Conservation (phyloP, 306 rosid genomes). For the Rosa lucieae region DNA sequence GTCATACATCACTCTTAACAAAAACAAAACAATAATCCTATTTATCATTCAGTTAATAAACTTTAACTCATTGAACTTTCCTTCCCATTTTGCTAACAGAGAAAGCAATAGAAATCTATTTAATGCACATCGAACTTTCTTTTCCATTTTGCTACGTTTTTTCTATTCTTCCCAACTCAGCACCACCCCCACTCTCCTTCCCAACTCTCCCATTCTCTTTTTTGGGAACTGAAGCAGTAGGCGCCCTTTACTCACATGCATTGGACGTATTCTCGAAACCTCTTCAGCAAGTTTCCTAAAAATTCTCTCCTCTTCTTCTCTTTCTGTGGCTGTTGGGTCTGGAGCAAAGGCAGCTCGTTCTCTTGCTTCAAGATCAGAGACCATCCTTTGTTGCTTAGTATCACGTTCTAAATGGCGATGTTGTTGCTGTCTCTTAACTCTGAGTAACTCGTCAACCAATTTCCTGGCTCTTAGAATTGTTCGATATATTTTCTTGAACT, state of each 20-base stretch:
- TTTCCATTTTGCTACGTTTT: too few species aligned
- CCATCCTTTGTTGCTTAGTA: slow-evolving; percentile 75
- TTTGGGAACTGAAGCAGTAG: slow-evolving; percentile 26
- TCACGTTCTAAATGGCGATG: slow-evolving; percentile 67
- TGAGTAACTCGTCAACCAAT: slow-evolving; percentile 67
- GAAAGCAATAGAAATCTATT: too few species aligned
- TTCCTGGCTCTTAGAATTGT: slow-evolving; percentile 51
- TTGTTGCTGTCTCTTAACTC: slow-evolving; percentile 64
- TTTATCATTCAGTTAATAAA: too few species aligned
- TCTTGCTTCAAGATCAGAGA: slow-evolving; percentile 80
- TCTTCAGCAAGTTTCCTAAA: slow-evolving; percentile 67
- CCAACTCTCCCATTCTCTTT: slow-evolving; percentile 32
- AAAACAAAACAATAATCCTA: too few species aligned
- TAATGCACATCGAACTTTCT: too few species aligned
- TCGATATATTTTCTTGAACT: too few species aligned
- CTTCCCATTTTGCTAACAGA: too few species aligned
- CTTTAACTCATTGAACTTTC: too few species aligned
- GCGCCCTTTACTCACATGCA: slow-evolving; percentile 54
- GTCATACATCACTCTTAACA: too few species aligned
- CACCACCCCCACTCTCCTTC: slow-evolving; percentile 33
- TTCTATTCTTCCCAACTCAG: slow-evolving; percentile 3
- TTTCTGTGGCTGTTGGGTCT: slow-evolving; percentile 49
- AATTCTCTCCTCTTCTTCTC: slow-evolving; percentile 72
- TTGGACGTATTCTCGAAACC: slow-evolving; percentile 68
- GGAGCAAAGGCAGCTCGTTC: slow-evolving; percentile 62